Base-by-base conservation (phyloP, 2,329 filamentous ascomycete genomes). In the Aspergillus viridinutans region DNA sequence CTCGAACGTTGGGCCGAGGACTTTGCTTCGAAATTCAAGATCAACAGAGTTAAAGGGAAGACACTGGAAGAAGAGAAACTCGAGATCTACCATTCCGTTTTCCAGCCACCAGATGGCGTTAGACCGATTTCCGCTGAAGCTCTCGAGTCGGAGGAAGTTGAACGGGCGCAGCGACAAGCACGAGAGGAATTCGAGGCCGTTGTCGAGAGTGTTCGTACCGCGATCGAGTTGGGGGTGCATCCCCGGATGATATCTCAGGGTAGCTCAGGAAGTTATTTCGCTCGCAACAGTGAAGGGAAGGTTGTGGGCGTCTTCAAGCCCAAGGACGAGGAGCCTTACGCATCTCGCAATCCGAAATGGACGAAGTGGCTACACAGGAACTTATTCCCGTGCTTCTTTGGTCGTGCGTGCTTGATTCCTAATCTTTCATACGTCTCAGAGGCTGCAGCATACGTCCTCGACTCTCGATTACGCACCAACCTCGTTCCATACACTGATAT, bases 281-380 rank as follows among this genome's bases (percentile, higher is more conserved):
- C 94, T 26, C 84, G 92, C 58, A 96, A 96, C 67, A 85, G 85
- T 1, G 88, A 93, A 56, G 94, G 94, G 52, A 97, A 96, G 78
- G 90, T 97, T 17, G 91, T 99, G 3, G 94, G 92, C 38, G 94
- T 99, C 4, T 99, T 99, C 78, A 99, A 99, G 74, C 94, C 94
- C 45, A 99, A 99, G 76, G 94, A 99, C 67, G 94, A 99, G 77
- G 95, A 99, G 74, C 94, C 94, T 0, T 99, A 97, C 71, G 94
- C 94, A 1, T 94, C 90, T 32, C 89, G 91, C 65, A 99, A 99
- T 71, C 94, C 94, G 5, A 99, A 99, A 74, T 97, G 93, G 93
- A 97, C 95, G 66, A 99, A 99, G 76, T 99, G 94, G 94, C 92
- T 99, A 78, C 94, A 99, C 74, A 84, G 94, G 62, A 99, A 99